These are phyloP conservation scores for Saccharomyces hybrid DNA, from an alignment of 1,139 yeast genomes.

Conservation along the genomic window DNA sequence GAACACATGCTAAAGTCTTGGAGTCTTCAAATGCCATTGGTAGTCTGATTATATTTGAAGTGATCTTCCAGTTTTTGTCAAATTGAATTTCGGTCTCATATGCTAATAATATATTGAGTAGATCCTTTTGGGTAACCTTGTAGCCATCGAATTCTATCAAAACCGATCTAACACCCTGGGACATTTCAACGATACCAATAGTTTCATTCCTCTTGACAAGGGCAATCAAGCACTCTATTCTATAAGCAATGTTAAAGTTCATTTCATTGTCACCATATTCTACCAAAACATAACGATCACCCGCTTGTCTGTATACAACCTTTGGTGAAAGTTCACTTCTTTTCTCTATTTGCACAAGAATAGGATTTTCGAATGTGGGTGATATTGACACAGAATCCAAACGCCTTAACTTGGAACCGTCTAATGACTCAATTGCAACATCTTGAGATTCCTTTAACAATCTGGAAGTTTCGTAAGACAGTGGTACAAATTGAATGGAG, in stretches of 20 bases:
- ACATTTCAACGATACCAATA: constrained; percentile 84
- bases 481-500: constrained; percentile 67
- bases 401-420: constrained; percentile 34
- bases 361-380: constrained; percentile 44
- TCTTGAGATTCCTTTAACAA: constrained; percentile 56
- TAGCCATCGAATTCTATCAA: constrained; percentile 70
- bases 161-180: constrained; percentile 94
- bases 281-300: constrained; percentile 83
- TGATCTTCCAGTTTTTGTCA: constrained; percentile 76
- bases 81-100: constrained; percentile 69
- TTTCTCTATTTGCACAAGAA: constrained; percentile 44
- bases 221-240: constrained; percentile 75
- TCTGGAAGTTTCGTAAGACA: constrained; percentile 62
- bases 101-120: constrained; percentile 58
- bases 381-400: constrained; percentile 32
- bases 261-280: constrained; percentile 87
- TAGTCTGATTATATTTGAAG: constrained; percentile 70
- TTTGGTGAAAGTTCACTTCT: constrained; percentile 50
- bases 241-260: constrained; percentile 78
- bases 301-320: constrained; percentile 90
- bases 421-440: constrained; percentile 37
- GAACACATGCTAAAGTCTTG: constrained; percentile 80
- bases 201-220: constrained; percentile 60
- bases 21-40: constrained; percentile 97
- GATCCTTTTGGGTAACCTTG: constrained; percentile 49